Evolutionary conservation across 352 stramenopile genomes (phyloP).

Genomic region (Phytophthora constricta): DNA sequence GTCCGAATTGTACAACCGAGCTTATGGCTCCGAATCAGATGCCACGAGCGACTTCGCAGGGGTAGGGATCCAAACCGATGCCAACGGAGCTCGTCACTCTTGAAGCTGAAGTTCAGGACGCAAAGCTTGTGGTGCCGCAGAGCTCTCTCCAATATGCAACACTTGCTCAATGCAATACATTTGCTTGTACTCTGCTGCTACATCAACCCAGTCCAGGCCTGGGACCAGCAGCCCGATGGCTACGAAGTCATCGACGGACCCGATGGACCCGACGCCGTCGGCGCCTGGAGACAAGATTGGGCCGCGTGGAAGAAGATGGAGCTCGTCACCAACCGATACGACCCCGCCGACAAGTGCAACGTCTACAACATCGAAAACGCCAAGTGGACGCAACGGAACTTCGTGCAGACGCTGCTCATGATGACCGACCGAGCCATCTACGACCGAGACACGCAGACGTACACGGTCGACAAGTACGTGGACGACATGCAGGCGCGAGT

Average conservation of each 20-base stretch:
- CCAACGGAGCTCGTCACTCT: constrained; percentile 2
- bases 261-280: constrained; percentile 31
- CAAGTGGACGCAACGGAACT: constrained; percentile 81
- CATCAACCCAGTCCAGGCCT: constrained; percentile 31
- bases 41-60: neutral
- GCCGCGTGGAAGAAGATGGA: constrained; percentile 75
- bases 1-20: too few relatives aligned
- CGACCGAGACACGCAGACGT: constrained; percentile 64
- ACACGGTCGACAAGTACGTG: constrained; percentile 78
- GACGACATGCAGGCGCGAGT: constrained; percentile 57
- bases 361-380: constrained; percentile 71
- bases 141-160: too few relatives aligned
- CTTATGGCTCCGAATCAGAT: constrained; percentile 28
- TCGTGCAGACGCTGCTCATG: constrained; percentile 81
- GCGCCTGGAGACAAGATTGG: constrained; percentile 69
- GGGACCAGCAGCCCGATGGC: constrained; percentile 79
- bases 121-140: too few relatives aligned
- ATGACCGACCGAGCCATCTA: constrained; percentile 81
- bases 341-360: constrained; percentile 57
- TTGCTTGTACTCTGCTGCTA: constrained; percentile 13
- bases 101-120: too few relatives aligned
- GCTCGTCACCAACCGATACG: constrained; percentile 68
- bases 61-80: constrained; percentile 29
- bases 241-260: constrained; percentile 86
- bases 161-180: constrained; percentile 29